phyloP scores from a whole-genome alignment of 1,284 basidiomycete species.

The Sporisorium sorghi region DNA sequence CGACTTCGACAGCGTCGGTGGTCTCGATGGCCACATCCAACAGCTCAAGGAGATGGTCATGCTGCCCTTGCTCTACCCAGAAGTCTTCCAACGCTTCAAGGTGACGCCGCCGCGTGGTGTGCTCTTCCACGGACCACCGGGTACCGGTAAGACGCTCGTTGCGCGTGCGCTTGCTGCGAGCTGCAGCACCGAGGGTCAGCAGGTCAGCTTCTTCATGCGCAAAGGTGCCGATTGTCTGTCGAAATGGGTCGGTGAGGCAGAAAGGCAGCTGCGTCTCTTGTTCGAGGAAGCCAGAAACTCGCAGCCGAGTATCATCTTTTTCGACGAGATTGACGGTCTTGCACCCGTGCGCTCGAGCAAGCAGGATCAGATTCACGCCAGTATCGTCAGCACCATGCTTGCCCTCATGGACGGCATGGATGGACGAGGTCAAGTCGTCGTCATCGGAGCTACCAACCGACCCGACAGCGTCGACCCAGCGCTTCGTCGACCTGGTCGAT shows the following conservation, averaged over 20 bases:
- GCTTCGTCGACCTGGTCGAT: constrained; percentile 90
- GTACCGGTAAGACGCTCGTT: constrained; percentile 69
- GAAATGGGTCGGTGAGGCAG: constrained; percentile 99
- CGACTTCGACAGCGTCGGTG: constrained; percentile 97
- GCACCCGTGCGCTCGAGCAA: constrained; percentile 97
- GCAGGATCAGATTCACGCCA: constrained; percentile 98
- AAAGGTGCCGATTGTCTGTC: constrained; percentile 98
- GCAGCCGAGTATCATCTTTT: constrained; percentile 96
- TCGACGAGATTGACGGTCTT: constrained; percentile 98
- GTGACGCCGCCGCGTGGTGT: constrained; percentile 97
- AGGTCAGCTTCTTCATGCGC: constrained; percentile 99
- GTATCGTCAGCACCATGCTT: constrained; percentile 93
- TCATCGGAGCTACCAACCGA: constrained; percentile 97
- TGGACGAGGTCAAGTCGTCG: constrained; percentile 91
- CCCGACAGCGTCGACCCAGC: constrained; percentile 98
- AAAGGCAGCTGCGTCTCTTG: constrained; percentile 90
- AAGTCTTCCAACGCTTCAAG: constrained; percentile 94
- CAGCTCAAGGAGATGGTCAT: constrained; percentile 99
- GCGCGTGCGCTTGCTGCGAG: constrained; percentile 94
- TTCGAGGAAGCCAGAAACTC: constrained; percentile 95
- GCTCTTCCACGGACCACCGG: constrained; percentile 77
- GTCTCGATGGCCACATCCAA: constrained; percentile 94
- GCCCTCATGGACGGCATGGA: constrained; percentile 99
- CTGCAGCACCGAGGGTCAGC: constrained; percentile 86
- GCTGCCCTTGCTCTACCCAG: constrained; percentile 93